Conservation (phyloP, 2,329 filamentous ascomycete species). For the Penicillium sp. region DNA sequence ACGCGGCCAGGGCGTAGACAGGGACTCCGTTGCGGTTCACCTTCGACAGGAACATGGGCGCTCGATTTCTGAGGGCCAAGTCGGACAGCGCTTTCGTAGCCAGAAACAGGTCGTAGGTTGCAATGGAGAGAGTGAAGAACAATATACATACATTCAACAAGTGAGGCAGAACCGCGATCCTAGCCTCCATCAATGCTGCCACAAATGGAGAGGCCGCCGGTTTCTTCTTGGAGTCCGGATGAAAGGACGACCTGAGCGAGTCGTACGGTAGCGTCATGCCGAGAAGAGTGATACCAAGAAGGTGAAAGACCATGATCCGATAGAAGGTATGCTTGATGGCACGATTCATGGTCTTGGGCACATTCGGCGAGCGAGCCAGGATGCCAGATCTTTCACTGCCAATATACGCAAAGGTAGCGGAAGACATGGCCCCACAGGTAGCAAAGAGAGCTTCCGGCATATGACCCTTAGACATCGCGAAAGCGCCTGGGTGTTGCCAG, state of each 20-base stretch:
- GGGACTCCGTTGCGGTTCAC: conserved; percentile 75
- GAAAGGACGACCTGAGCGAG: conserved; percentile 61
- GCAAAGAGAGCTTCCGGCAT: conserved; percentile 60
- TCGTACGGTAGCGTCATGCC: conserved; percentile 79
- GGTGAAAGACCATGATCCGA: conserved; percentile 81
- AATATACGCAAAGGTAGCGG: conserved; percentile 77
- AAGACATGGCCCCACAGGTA: conserved; percentile 74
- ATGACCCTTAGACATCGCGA: conserved; percentile 49
- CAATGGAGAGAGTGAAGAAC: conserved; percentile 75
- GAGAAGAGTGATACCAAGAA: conserved; percentile 72
- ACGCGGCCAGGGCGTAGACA: conserved; percentile 67
- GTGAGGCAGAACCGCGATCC: conserved; percentile 67
- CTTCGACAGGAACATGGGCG: conserved; percentile 71
- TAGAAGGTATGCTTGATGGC: conserved; percentile 81
- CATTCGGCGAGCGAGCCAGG: conserved; percentile 77
- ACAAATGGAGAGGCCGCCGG: conserved; percentile 74
- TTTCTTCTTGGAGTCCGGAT: conserved; percentile 47
- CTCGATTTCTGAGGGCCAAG: conserved; percentile 72
- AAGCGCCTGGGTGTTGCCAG: conserved; percentile 66
- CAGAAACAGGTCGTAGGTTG: conserved; percentile 78
- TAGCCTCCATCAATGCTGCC: conserved; percentile 69
- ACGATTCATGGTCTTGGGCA: conserved; percentile 73
- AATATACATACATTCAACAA: conserved; percentile 76
- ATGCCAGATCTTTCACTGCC: conserved; percentile 78
- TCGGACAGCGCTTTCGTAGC: conserved; percentile 74